Conservation (phyloP, 495 filamentous ascomycete genomes). For the Podospora appendiculata region DNA sequence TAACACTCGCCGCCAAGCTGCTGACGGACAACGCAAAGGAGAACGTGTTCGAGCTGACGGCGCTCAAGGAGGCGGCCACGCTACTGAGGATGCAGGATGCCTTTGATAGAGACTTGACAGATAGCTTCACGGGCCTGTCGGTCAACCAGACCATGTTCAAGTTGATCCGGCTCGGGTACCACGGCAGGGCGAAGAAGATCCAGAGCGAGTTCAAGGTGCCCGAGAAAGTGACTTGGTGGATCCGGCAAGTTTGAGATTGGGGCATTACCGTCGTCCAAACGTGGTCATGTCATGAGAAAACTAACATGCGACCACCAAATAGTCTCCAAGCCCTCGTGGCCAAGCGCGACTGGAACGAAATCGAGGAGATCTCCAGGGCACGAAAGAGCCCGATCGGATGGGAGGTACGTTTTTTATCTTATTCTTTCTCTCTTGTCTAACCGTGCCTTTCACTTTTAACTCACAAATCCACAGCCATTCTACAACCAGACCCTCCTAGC, state of each 20-base stretch:
- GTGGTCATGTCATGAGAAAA: neutral
- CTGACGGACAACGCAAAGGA: slow-evolving; percentile 75
- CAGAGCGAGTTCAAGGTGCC: slow-evolving; percentile 88
- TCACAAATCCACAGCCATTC: slow-evolving; percentile 66
- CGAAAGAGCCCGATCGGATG: slow-evolving; percentile 90
- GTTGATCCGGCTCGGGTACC: slow-evolving; percentile 65
- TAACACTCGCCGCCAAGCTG: slow-evolving; percentile 74
- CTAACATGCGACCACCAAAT: neutral
- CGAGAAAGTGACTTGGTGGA: slow-evolving; percentile 86
- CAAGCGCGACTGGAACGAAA: slow-evolving; percentile 81
- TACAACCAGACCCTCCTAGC: slow-evolving; percentile 83
- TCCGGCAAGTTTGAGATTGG: slow-evolving; percentile 35
- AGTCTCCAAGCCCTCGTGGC: slow-evolving; percentile 82
- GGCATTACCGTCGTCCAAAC: neutral
- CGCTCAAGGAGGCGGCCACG: slow-evolving; percentile 67
- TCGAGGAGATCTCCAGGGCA: slow-evolving; percentile 71
- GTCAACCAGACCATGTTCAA: slow-evolving; percentile 88
- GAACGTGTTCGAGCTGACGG: slow-evolving; percentile 61
- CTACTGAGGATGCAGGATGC: slow-evolving; percentile 78
- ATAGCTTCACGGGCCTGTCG: slow-evolving; percentile 68
- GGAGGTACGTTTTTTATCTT: slow-evolving; percentile 53
- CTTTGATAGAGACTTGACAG: slow-evolving; percentile 74
- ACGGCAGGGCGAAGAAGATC: slow-evolving; percentile 73
- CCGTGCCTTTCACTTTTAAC: neutral
- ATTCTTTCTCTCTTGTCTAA: neutral